Percentiles rank a stretch among this genome's conserved stretches.
Evolutionary conservation across 2,329 filamentous ascomycete genomes (phyloP).

Genomic region (Aureobasidium sp.): DNA sequence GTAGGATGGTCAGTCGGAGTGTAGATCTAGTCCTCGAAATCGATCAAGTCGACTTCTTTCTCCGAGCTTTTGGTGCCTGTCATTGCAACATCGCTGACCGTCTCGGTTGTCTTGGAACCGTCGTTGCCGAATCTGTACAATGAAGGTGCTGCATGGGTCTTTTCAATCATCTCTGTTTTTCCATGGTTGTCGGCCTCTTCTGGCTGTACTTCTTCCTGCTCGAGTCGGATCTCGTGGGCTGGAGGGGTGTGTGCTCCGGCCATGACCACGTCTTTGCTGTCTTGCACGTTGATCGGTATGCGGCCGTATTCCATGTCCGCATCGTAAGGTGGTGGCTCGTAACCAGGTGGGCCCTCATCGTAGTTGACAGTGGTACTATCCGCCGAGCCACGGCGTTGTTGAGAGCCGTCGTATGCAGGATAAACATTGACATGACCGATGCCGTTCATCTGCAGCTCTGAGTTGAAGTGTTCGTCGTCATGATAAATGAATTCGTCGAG

Average conservation of each 20-base stretch:
- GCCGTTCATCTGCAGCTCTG: slow-evolving; percentile 15
- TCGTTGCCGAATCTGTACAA: background rate
- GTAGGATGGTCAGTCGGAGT: background rate
- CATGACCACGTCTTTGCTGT: background rate
- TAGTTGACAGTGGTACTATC: slow-evolving; percentile 15
- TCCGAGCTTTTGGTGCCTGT: background rate
- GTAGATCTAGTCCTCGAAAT: background rate
- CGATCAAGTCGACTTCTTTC: slow-evolving; percentile 1
- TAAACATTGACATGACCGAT: slow-evolving; percentile 5
- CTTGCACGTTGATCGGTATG: background rate
- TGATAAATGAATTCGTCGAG: slow-evolving; percentile 19
- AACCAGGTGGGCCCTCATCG: background rate
- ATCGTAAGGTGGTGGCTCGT: background rate
- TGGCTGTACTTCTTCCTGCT: slow-evolving; percentile 3
- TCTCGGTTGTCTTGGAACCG: background rate
- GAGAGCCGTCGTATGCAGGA: slow-evolving; percentile 6
- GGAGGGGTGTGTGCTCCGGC: slow-evolving; percentile 8
- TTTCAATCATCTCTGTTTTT: slow-evolving; percentile 22
- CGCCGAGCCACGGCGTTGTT: slow-evolving; percentile 9
- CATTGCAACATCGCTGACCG: background rate
- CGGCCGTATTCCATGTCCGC: background rate
- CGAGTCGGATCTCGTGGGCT: slow-evolving; percentile 13
- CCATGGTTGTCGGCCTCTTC: background rate
- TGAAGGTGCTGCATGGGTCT: background rate
- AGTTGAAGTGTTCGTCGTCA: slow-evolving; percentile 20